Base-by-base conservation (phyloP, 495 filamentous ascomycete species). In the Lepidopterella palustris region DNA sequence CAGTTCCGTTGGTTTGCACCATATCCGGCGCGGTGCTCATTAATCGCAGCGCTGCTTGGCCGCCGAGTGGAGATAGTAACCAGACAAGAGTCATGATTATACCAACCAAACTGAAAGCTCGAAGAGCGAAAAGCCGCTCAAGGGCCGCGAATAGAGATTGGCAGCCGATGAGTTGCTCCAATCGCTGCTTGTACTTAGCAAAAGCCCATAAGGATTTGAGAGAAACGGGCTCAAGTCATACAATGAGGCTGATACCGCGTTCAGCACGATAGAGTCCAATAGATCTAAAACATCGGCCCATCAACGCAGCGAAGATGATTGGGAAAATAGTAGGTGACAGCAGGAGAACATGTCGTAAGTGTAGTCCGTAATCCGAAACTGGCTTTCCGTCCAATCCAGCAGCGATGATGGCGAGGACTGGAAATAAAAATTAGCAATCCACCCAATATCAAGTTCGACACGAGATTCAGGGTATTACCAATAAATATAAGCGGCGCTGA, bases 251-350 rank as follows among this genome's bases (percentile, higher is more conserved):
- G 25, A 61, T 55, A 25, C 63, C 67, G 32, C 26, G 61, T 32
- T 69, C 67, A 4, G 58, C 67, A 13, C 40, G 11, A 18, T 55
- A 62, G 20, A 60, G 40, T 15, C 63, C 66, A 45, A 61, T 63
- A 31, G 57, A 61, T 45, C 62, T 65, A 40, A 66, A 45, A 24
- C 51, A 59, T 6, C 58, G 55, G 20, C 61, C 62, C 5, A 47
- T 40, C 5, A 69, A 63, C 1, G 66, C 20, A 45, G 67, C 64
- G 27, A 70, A 67, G 4, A 65, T 29, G 23, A 70, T 65, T 18
- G 67, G 67, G 49, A 70, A 64, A 1, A 70, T 40, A 1, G 67
- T 67, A 13, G 67, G 63, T n/a, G n/a, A n/a, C n/a, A n/a, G n/a
- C n/a, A n/a, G n/a, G n/a, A n/a, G n/a, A n/a, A n/a, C n/a, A n/a